Base-by-base conservation (phyloP, 2,329 filamentous ascomycete species). In the Dactylonectria macrodidyma region DNA sequence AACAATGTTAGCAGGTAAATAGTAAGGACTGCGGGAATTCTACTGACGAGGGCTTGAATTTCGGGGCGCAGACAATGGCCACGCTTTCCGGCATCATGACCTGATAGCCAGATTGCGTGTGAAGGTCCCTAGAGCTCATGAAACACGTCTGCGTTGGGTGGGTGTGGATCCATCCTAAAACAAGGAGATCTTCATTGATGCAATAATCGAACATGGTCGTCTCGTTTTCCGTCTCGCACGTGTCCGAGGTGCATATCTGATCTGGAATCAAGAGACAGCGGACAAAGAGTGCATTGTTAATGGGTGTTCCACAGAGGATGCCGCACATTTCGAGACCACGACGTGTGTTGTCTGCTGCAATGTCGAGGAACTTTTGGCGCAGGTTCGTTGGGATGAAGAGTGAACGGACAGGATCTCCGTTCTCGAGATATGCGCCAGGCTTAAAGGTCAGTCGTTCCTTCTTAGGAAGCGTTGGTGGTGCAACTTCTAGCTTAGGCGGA, bases 81-180 rank as follows among this genome's bases (percentile, higher is more conserved):
- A 99, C 95, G 75, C 94, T 97, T 84, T 99, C 96, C 1, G 95
- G 92, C 82, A 98, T 89, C 94, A 98, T 98, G 67, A 96, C 91
- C 81, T 99, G 96, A 79, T 98, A 98, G 11, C 95, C 95, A 3
- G 92, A 91, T 78, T 97, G 95, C 0, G 97, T 99, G 78, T 99
- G 96, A 72, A 98, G 79, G 78, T 99, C 96, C 57, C 95, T 87
- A 56, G 93, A 96, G 78, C 94, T 97, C 93, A 99, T 97, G 80
- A 99, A 99, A 81, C 96, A 99, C 0, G 94, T 97, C 82, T 99
- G 96, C 0, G 92, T 94, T 0, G 96, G 96, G 79, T 99, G 96
- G 0, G 96, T 99, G 79, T 99, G 96, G 68, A 99, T 99, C 96
- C 96, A 99, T 46, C 95, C 95, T 5, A 97, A 87, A 60, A 97